A percentile compares a stretch with the other conserved stretches of the same genome.
Conservation (phyloP, 805 yeast genomes). For the Kregervanrija fluxuum region DNA sequence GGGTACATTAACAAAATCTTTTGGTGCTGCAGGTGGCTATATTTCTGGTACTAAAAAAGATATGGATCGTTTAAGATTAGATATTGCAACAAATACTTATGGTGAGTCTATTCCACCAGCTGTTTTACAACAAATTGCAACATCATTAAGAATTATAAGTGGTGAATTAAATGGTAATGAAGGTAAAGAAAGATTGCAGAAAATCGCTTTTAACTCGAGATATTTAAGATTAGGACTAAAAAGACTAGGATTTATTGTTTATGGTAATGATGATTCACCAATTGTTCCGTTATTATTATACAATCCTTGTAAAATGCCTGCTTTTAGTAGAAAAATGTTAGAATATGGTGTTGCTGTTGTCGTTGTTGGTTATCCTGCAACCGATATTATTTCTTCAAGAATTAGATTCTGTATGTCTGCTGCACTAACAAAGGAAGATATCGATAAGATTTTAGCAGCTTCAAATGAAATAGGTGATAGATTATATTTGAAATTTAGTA, state of each 20-base stretch:
- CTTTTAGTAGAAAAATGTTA: conserved; percentile 75
- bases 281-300: conserved; percentile 84
- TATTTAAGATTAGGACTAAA: conserved; percentile 86
- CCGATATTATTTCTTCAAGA: conserved; percentile 84
- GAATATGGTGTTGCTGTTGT: conserved; percentile 85
- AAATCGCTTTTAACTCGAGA: conserved; percentile 94
- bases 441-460: conserved; percentile 69
- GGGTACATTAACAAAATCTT: conserved; percentile 97
- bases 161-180: conserved; percentile 89
- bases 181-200: conserved; percentile 81
- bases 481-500: conserved; percentile 65
- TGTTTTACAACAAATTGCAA: conserved; percentile 77
- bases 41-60: conserved; percentile 67
- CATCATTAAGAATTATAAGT: conserved; percentile 69
- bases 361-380: conserved; percentile 96
- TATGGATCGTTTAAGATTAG: conserved; percentile 68
- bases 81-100: conserved; percentile 64
- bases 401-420: conserved; percentile 90
- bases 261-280: conserved; percentile 95
- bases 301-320: conserved; percentile 93
- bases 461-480: conserved; percentile 74
- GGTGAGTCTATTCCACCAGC: conserved; percentile 90
- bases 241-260: conserved; percentile 87
- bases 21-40: conserved; percentile 99
- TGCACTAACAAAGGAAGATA: conserved; percentile 87